Evolutionary conservation across 2,329 filamentous ascomycete species (phyloP), one percentile per base, ranked within the genome.

Genomic region (Microcera coccophila): DNA sequence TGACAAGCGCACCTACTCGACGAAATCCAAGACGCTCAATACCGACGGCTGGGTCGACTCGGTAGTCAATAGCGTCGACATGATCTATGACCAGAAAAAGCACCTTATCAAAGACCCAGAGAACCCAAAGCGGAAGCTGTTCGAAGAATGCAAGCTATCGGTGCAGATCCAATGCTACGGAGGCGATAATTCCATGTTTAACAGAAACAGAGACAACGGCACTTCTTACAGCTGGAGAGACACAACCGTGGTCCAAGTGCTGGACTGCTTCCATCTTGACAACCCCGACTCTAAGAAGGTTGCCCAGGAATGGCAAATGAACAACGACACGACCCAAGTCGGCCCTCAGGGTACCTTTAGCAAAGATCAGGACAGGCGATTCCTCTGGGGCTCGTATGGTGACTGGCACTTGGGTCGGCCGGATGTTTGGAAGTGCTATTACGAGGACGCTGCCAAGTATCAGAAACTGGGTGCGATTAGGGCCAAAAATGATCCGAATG

Each of bases 211-310:
- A 4, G 55, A 59, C 33, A 74, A 74, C 38, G 72, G 71, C 7
- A 75, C 71, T 0, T 61, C 70, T 1, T 74, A 67, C 49, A 73
- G 68, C 53, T 74, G 70, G 68, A 62, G 73, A 37, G 70, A 75
- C 51, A 66, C 67, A 0, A 69, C 62, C 4, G 50, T 73, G 5
- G 53, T 58, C 5, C 59, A 59, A 26, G 63, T 58, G 0, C 59
- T 73, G 15, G 73, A 76, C 42, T 71, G 67, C 40, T 75, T 75
- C 51, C 65, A 75, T 34, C 60, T 61, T 10, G 49, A 54, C 1
- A 53, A 49, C 10, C 41, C 18, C 3, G 17, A 52, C 15, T 56
- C 55, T 7, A 65, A 63, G 39, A 41, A 52, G 3, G 60, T 54
- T 2, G 71, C 71, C 3, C 48, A 64, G 19, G 59, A 64, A 15